Percentiles rank a stretch among this genome's conserved stretches.
Conservation (phyloP, 495 filamentous ascomycete genomes). For the Mycothermus thermophilus region DNA sequence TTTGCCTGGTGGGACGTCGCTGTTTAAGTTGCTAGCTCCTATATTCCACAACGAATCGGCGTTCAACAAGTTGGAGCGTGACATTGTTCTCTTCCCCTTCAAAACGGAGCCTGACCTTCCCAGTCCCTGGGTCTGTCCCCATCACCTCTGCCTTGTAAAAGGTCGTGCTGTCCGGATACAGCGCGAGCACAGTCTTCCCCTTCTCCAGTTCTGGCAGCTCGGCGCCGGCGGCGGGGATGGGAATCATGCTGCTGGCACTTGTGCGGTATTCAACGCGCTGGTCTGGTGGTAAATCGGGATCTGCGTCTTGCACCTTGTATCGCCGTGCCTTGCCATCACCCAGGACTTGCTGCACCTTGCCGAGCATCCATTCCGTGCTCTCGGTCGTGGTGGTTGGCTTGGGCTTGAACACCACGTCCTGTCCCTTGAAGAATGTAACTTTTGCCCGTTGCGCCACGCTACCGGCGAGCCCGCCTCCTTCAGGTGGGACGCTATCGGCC, state of each 20-base stretch:
- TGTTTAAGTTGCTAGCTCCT: conserved; percentile 18
- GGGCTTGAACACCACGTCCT: conserved; percentile 78
- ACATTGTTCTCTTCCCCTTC: conserved; percentile 77
- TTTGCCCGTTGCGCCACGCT: conserved; percentile 28
- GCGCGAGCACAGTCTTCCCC: conserved; percentile 67
- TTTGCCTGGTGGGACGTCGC: too few relatives aligned
- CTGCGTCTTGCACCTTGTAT: conserved; percentile 90
- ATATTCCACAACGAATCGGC: conserved; percentile 68
- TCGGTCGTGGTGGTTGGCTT: conserved; percentile 53
- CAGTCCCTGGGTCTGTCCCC: conserved; percentile 40
- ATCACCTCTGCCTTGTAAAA: conserved; percentile 96
- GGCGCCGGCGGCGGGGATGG: conserved; percentile 45
- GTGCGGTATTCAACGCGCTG: conserved; percentile 65
- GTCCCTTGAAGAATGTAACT: conserved; percentile 47
- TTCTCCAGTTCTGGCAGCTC: conserved; percentile 54
- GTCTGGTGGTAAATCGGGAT: conserved; percentile 60
- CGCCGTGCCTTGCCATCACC: conserved; percentile 80
- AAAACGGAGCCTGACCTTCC: conserved; percentile 54
- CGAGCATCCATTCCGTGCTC: conserved; percentile 76
- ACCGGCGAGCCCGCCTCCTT: conserved; percentile 16
- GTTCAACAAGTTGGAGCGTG: conserved; percentile 62
- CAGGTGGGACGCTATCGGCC: conserved; percentile 31
- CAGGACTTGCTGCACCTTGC: conserved; percentile 67
- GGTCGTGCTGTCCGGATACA: conserved; percentile 86
- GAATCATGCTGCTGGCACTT: conserved; percentile 65